phyloP scores from a whole-genome alignment of 2,329 filamentous ascomycete genomes.

The Emydomyces testavorans region DNA sequence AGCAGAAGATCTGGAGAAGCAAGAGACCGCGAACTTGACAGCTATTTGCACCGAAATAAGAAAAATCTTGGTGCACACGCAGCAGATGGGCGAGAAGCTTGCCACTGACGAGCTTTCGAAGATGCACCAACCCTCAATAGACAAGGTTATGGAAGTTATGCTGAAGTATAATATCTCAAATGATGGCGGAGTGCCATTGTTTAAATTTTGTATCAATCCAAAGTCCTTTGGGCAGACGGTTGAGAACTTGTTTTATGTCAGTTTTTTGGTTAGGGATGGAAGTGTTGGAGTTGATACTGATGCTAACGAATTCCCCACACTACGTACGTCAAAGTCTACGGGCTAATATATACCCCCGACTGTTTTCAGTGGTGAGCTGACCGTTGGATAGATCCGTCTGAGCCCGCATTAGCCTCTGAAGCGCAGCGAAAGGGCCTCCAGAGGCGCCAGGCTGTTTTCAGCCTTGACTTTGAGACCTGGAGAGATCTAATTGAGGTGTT shows the following conservation, averaged over 20 bases:
- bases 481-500: conserved; percentile 63
- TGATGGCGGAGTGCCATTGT: conserved; percentile 62
- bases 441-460: conserved; percentile 77
- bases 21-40: conserved; percentile 70
- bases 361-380: background rate
- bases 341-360: background rate
- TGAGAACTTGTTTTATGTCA: conserved; percentile 94
- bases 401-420: conserved; percentile 37
- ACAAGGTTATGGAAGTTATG: conserved; percentile 13
- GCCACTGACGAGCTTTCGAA: conserved; percentile 35
- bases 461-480: conserved; percentile 79
- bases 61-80: conserved; percentile 42
- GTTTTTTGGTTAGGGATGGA: conserved; percentile 84
- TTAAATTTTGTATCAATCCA: conserved; percentile 84
- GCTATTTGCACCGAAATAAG: conserved; percentile 66
- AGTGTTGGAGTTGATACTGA: conserved; percentile 64
- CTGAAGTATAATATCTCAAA: conserved; percentile 53
- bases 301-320: conserved; percentile 59
- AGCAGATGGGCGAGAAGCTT: conserved; percentile 37
- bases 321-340: conserved; percentile 51
- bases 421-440: conserved; percentile 44
- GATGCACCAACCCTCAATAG: conserved; percentile 22
- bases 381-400: conserved; percentile 27
- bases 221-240: conserved; percentile 85
- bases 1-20: conserved; percentile 59